These are phyloP conservation scores for Ustilaginoidea virens DNA, from an alignment of 2,329 filamentous ascomycete genomes.

Conservation along the genomic window DNA sequence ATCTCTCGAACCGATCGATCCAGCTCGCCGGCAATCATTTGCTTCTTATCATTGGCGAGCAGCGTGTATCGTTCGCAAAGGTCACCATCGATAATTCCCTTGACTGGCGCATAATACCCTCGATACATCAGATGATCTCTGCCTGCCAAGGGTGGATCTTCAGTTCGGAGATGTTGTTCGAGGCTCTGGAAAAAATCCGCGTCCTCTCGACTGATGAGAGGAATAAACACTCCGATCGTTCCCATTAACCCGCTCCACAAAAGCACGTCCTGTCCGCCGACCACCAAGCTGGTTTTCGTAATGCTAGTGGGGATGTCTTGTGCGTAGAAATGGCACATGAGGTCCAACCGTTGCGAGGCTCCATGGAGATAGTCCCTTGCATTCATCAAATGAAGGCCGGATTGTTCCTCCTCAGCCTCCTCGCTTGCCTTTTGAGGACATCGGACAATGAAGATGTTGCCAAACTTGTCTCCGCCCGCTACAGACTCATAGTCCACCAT, in stretches of 20 bases:
- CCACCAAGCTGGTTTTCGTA: slow-evolving; percentile 75
- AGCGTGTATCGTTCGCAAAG: slow-evolving; percentile 83
- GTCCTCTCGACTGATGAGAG: slow-evolving; percentile 82
- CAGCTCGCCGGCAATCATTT: slow-evolving; percentile 85
- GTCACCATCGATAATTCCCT: slow-evolving; percentile 93
- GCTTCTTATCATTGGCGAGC: slow-evolving; percentile 76
- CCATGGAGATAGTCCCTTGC: slow-evolving; percentile 84
- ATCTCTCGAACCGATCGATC: slow-evolving; percentile 86
- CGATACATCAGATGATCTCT: slow-evolving; percentile 93
- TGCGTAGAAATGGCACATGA: slow-evolving; percentile 79
- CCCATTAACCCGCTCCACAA: slow-evolving; percentile 92
- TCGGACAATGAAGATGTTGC: slow-evolving; percentile 85
- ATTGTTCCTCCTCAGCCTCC: slow-evolving; percentile 82
- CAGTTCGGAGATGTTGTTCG: slow-evolving; percentile 72
- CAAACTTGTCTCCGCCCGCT: slow-evolving; percentile 93
- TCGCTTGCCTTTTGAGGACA: slow-evolving; percentile 75
- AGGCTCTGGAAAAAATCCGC: slow-evolving; percentile 95
- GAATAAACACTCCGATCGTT: slow-evolving; percentile 83
- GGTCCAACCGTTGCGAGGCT: slow-evolving; percentile 65
- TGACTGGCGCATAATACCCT: slow-evolving; percentile 90
- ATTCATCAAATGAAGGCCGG: slow-evolving; percentile 80
- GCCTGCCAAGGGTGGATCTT: slow-evolving; percentile 78
- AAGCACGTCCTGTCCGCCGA: slow-evolving; percentile 80
- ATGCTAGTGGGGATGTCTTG: slow-evolving; percentile 89
- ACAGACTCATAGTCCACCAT: slow-evolving; percentile 98